A percentile compares a stretch with the other conserved stretches of the same genome.
phyloP scores from a whole-genome alignment of 2,329 filamentous ascomycete genomes.

The Aureobasidium sp. region DNA sequence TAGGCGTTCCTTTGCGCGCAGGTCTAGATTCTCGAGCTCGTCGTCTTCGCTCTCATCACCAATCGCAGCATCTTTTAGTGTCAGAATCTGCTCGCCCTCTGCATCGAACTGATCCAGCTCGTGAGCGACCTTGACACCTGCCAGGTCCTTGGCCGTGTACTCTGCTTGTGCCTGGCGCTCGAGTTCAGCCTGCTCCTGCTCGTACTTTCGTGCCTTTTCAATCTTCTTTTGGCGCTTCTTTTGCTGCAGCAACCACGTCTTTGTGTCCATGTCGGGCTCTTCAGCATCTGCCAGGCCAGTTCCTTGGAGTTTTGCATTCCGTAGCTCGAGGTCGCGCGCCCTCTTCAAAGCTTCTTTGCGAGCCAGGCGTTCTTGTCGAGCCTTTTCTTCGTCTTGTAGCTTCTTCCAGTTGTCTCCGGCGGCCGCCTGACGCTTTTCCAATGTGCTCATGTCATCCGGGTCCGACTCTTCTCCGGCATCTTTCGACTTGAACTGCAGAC shows the following conservation, averaged over 20 bases:
- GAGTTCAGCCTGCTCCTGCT: constrained; percentile 71
- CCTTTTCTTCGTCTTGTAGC: constrained; percentile 59
- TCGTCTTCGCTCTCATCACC: constrained; percentile 75
- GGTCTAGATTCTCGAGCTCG: constrained; percentile 71
- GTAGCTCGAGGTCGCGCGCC: constrained; percentile 75
- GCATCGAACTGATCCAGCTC: constrained; percentile 75
- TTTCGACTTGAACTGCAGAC: constrained; percentile 48
- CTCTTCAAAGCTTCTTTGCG: constrained; percentile 78
- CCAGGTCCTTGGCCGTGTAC: constrained; percentile 79
- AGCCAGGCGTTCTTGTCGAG: constrained; percentile 72
- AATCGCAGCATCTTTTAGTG: constrained; percentile 87
- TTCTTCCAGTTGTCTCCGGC: constrained; percentile 69
- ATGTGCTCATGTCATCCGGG: constrained; percentile 69
- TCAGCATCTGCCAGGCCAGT: constrained; percentile 74
- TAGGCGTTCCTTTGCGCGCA: constrained; percentile 66
- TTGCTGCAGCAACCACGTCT: constrained; percentile 77
- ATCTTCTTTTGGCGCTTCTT: constrained; percentile 95
- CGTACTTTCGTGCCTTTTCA: constrained; percentile 59
- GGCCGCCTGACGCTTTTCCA: constrained; percentile 71
- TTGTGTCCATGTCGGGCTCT: constrained; percentile 64
- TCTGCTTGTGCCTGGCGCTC: constrained; percentile 60
- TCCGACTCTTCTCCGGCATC: constrained; percentile 48
- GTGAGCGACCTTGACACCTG: constrained; percentile 87
- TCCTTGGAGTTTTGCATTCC: constrained; percentile 69
- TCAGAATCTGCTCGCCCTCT: constrained; percentile 73